Evolutionary conservation across 805 yeast species (phyloP).

Genomic region (Monosporozyma unispora): DNA sequence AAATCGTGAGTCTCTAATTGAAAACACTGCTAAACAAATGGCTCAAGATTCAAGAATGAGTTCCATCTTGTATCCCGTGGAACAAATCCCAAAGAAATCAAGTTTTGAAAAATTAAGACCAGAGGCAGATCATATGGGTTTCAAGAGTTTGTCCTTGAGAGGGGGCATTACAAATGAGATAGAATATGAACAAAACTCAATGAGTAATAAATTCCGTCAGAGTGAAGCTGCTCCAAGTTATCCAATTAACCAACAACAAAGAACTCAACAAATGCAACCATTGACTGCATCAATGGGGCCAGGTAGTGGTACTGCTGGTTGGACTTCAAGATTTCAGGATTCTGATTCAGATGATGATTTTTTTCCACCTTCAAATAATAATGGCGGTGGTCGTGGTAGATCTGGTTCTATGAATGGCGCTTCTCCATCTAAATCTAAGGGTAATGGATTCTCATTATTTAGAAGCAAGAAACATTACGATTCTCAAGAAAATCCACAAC

Average conservation of each 20-base stretch:
- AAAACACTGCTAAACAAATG: slow-evolving; percentile 15
- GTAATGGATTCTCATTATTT: slow-evolving; percentile 15
- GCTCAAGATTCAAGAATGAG: slow-evolving; percentile 14
- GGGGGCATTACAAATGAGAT: slow-evolving; percentile 16
- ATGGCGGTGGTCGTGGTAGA: background rate
- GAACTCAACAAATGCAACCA: slow-evolving; percentile 8
- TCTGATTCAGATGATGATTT: slow-evolving; percentile 51
- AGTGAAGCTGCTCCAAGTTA: background rate
- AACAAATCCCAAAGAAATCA: slow-evolving; percentile 37
- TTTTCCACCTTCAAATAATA: slow-evolving; percentile 6
- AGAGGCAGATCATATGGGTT: slow-evolving; percentile 29
- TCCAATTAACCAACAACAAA: slow-evolving; percentile 10
- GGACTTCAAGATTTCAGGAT: slow-evolving; percentile 48
- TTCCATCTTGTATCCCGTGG: slow-evolving; percentile 29
- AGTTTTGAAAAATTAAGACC: slow-evolving; percentile 46
- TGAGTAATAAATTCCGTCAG: slow-evolving; percentile 7
- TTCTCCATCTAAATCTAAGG: slow-evolving; percentile 2
- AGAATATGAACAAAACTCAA: slow-evolving; percentile 3
- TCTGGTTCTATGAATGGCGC: background rate
- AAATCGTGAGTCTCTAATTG: background rate
- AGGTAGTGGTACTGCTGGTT: slow-evolving; percentile 2
- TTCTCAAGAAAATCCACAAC: background rate
- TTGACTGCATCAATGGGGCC: slow-evolving; percentile 6
- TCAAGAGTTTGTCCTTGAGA: slow-evolving; percentile 32
- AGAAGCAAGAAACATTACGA: slow-evolving; percentile 9